phyloP scores from a whole-genome alignment of 129 eudicot species.

The Heracleum sosnowskyi region DNA sequence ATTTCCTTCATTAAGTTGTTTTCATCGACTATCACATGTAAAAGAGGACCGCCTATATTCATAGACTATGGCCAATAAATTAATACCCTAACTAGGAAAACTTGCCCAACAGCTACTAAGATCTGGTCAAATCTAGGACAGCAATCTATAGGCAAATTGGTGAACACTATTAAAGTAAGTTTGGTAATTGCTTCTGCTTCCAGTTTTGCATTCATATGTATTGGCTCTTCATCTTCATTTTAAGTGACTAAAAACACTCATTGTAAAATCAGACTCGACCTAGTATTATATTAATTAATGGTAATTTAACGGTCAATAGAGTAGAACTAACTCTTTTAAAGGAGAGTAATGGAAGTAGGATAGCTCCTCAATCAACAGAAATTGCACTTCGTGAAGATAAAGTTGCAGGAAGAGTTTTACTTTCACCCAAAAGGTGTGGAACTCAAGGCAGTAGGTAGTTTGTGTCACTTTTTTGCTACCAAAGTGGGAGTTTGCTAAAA shows the following conservation, averaged over 20 bases:
- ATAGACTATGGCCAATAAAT: background rate
- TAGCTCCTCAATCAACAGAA: too few species aligned
- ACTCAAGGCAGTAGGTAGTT: background rate
- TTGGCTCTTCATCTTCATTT: background rate
- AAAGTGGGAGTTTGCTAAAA: background rate
- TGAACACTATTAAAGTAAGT: background rate
- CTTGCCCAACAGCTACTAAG: background rate
- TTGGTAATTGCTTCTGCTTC: background rate
- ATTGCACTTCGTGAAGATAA: too few species aligned
- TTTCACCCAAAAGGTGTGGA: background rate
- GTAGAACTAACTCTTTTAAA: background rate
- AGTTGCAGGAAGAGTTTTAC: too few species aligned
- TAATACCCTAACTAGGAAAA: background rate
- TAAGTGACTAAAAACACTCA: background rate
- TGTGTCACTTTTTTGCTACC: background rate
- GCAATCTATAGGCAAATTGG: background rate
- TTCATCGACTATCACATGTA: background rate
- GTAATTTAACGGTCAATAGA: background rate
- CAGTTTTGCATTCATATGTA: background rate
- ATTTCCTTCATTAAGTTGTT: background rate
- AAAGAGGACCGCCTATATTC: background rate
- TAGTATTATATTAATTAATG: background rate
- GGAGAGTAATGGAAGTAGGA: background rate
- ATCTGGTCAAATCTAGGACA: background rate
- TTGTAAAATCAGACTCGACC: background rate